phyloP scores from a whole-genome alignment of 2,329 filamentous ascomycete species.

The Dichotomopilus funicola region DNA sequence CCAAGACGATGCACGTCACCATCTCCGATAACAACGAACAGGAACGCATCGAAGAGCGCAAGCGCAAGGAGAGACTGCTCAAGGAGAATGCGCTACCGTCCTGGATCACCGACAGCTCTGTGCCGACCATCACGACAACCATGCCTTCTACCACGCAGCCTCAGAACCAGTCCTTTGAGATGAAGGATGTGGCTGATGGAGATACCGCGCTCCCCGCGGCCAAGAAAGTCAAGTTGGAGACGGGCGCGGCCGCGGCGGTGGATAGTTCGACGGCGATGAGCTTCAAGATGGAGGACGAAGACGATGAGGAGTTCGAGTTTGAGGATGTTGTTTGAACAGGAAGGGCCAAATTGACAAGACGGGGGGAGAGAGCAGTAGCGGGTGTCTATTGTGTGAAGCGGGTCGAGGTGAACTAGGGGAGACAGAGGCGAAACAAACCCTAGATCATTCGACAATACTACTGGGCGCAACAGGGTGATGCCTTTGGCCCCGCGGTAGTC shows the following conservation, averaged over 20 bases:
- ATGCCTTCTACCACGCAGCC: slow-evolving; percentile 27
- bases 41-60: slow-evolving; percentile 52
- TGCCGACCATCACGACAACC: slow-evolving; percentile 34
- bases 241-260: slow-evolving; percentile 11
- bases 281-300: slow-evolving; percentile 35
- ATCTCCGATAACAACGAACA: slow-evolving; percentile 65
- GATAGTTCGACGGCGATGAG: slow-evolving; percentile 16
- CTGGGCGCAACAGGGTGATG: slow-evolving; percentile 7
- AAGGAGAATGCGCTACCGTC: slow-evolving; percentile 62
- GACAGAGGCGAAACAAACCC: background rate
- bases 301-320: slow-evolving; percentile 52
- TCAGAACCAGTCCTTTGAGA: slow-evolving; percentile 29
- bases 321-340: slow-evolving; percentile 43
- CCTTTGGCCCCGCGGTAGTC: background rate
- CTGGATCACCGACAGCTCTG: slow-evolving; percentile 66
- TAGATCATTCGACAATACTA: background rate
- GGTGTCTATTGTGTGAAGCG: background rate
- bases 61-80: slow-evolving; percentile 58
- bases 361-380: background rate
- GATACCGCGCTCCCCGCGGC: slow-evolving; percentile 38
- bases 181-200: slow-evolving; percentile 37
- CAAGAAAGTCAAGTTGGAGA: slow-evolving; percentile 58
- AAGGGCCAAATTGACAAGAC: background rate
- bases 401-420: background rate
- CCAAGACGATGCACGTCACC: slow-evolving; percentile 62